These are phyloP conservation scores for Monotropa hypopitys DNA, from an alignment of 179 eudicot species.

Conservation along the genomic window DNA sequence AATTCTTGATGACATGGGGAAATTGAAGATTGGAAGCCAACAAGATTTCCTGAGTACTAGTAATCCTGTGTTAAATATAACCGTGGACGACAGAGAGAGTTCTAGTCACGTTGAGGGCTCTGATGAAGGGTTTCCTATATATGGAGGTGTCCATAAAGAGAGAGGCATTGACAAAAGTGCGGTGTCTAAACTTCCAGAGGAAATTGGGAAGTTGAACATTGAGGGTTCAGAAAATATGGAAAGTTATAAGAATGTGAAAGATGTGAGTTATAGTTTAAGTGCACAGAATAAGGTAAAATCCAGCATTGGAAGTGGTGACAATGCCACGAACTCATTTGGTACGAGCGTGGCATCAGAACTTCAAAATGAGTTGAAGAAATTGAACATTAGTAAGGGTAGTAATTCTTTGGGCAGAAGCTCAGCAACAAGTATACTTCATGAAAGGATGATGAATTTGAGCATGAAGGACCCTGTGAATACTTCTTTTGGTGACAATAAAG, in stretches of 20 bases:
- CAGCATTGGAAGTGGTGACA: constrained; percentile 1
- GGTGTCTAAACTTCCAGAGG: constrained; percentile 24
- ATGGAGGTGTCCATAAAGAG: constrained; percentile 1
- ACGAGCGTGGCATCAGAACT: constrained; percentile 24
- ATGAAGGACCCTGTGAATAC: constrained; percentile 19
- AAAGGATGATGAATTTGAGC: constrained; percentile 36
- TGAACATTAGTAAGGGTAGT: constrained; percentile 29
- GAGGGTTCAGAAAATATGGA: constrained; percentile 14
- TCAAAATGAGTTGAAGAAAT: constrained; percentile 45
- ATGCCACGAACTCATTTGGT: neutral
- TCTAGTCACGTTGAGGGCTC: neutral
- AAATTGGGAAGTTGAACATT: constrained; percentile 22
- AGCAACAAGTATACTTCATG: constrained; percentile 20
- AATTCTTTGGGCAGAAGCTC: constrained; percentile 23
- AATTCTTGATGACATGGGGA: constrained; percentile 37
- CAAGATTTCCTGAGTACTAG: neutral
- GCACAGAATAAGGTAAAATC: neutral
- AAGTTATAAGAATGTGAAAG: constrained; percentile 11
- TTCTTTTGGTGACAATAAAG: constrained; percentile 8
- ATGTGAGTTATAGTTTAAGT: constrained; percentile 5
- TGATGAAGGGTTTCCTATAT: neutral
- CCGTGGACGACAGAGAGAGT: constrained; percentile 6
- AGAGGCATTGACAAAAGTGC: constrained; percentile 13
- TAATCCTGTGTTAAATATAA: neutral
- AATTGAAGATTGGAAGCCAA: constrained; percentile 21